Base-by-base conservation (phyloP, 257 asterid genomes). In the Gentiana macrophylla region DNA sequence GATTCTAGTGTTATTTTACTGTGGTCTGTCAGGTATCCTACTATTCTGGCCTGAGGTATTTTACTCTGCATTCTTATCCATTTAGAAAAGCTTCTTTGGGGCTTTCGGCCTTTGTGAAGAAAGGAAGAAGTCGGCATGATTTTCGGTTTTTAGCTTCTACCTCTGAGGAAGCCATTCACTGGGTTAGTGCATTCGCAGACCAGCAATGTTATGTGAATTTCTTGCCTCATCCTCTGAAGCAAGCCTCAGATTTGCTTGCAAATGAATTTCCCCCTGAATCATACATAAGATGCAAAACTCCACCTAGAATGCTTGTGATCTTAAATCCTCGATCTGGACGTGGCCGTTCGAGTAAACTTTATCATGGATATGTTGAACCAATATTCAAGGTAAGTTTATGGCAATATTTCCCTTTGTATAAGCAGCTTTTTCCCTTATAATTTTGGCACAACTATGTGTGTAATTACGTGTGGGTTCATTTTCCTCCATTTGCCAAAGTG, bases 171-270 rank as follows among this genome's bases (percentile, higher is more conserved):
- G 95, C 97, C 54, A 75, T 92, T 74, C 90, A 63, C 51, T 92
- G 98, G 98, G 97, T 92, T 62, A 82, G 84, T 70, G 86, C 91
- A 51, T 92, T 92, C 77, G 95, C 95, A 52, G 98, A 92, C 72
- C 98, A 85, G 64, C 96, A 88, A 80, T 88, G 95, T 79, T 85
- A 72, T 81, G 88, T 92, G 61, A 92, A 92, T 74, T 83, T 82
- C 57, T 70, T 84, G 77, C 88, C 95, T 67, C 98, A 92, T 74
- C 98, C 98, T 49, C 73, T 88, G 76, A 92, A 88, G 77, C 85
- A 74, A 71, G 72, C 67, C 62, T 55, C 86, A 35, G 95, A 85
- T 55, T 52, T 75, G 53, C 62, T 77, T 75, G 73, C 80, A 72
- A 82, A 73, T 55, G 94, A 83, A 62, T 80, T 92, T 66, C 95